Percentiles rank a stretch among this genome's conserved stretches.
Conservation (phyloP, 2,329 filamentous ascomycete genomes). For the Colletotrichum paranaense region DNA sequence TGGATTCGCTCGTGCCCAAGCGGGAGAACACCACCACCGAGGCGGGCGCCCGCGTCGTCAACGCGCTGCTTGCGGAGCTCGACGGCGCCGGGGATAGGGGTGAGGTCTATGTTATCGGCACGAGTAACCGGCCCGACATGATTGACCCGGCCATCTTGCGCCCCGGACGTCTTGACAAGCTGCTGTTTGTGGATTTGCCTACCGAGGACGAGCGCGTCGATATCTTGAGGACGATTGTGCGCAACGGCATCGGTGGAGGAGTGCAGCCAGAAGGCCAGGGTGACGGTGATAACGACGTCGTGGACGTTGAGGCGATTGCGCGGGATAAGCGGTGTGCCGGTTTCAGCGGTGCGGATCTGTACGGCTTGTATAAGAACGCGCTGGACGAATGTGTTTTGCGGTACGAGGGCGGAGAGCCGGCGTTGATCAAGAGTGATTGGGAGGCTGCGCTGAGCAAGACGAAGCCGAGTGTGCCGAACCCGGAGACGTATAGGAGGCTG, state of each 20-base stretch:
- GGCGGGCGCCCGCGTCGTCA: constrained; percentile 89
- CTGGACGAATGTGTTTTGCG: constrained; percentile 50
- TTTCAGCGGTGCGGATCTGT: constrained; percentile 78
- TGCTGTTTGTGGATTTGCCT: constrained; percentile 91
- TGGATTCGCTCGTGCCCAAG: constrained; percentile 90
- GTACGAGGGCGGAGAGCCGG: constrained; percentile 41
- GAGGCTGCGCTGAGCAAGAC: constrained; percentile 61
- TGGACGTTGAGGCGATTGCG: constrained; percentile 74
- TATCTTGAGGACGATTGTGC: constrained; percentile 79
- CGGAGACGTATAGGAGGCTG: constrained; percentile 55
- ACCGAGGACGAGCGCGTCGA: constrained; percentile 82
- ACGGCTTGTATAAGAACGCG: constrained; percentile 59
- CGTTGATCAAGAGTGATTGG: constrained; percentile 60
- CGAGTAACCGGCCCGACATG: constrained; percentile 95
- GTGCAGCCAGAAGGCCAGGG: not conserved
- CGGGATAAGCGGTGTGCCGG: constrained; percentile 74
- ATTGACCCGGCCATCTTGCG: constrained; percentile 96
- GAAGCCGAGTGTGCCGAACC: constrained; percentile 61
- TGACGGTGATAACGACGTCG: constrained; percentile 43
- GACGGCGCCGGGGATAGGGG: constrained; percentile 84
- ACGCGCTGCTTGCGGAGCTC: constrained; percentile 92
- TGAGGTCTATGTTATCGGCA: constrained; percentile 94
- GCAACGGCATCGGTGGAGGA: constrained; percentile 54
- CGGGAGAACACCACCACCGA: constrained; percentile 84
- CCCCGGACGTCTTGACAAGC: constrained; percentile 87